These are phyloP conservation scores for Trichoderma guizhouense DNA, from an alignment of 2,329 filamentous ascomycete genomes.

Conservation along the genomic window DNA sequence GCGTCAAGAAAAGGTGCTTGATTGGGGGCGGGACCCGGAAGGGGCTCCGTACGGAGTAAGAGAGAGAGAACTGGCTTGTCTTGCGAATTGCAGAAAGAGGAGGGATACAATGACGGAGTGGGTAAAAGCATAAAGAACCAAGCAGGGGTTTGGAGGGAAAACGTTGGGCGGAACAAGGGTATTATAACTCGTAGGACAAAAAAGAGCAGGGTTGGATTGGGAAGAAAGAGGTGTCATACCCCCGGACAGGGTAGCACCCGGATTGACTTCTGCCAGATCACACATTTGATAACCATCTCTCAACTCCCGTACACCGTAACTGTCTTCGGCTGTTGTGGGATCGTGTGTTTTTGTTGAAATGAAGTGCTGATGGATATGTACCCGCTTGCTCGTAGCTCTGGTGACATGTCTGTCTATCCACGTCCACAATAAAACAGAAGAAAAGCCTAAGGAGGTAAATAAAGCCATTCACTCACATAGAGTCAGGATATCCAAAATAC, in stretches of 20 bases:
- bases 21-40: neutral
- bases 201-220: neutral
- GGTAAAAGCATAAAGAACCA: neutral
- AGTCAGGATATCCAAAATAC: neutral
- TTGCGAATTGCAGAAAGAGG: neutral
- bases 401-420: neutral
- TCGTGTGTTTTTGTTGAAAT: neutral
- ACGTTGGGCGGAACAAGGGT: neutral
- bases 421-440: neutral
- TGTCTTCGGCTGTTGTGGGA: neutral
- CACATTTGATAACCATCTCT: neutral
- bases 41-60: neutral
- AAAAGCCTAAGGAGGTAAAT: too few species aligned
- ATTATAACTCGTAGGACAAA: neutral
- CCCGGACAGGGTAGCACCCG: neutral
- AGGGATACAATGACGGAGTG: neutral
- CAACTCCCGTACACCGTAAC: constrained; percentile 1
- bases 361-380: neutral
- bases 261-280: constrained; percentile 4
- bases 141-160: neutral
- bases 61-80: neutral
- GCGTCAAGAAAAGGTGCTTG: neutral
- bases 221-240: neutral
- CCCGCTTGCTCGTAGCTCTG: neutral
- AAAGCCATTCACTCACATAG: neutral